Base-by-base conservation (phyloP, 805 yeast species). In the Saccharomycopsis selenospora region DNA sequence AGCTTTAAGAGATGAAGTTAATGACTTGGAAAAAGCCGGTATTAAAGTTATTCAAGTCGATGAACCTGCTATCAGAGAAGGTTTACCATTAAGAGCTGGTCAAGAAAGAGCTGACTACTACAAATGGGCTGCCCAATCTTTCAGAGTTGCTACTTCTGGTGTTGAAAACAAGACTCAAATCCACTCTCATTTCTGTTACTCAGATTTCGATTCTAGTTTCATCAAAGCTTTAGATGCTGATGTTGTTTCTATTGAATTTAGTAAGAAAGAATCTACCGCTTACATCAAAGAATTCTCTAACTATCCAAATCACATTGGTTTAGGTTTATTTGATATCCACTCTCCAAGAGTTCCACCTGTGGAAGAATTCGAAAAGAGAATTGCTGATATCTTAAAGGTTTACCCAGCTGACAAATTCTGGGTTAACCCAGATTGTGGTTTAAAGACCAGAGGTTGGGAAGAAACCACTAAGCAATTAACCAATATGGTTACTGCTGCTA, bases 371-470 rank as follows among this genome's bases (percentile, higher is more conserved):
- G 82, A 88, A 70, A 73, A 82, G 68, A 89, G 96, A 77, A 87
- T 93, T 66, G 81, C 80, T 67, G 93, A 88, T 70, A 90, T 93
- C 76, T 77, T 93, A 73, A 88, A 89, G 78, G 93, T 86, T 54
- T 91, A 91, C 80, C 97, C 97, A 70, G 95, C 93, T 68, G 87
- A 86, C 72, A 91, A 90, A 74, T 86, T 93, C 82, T 93, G 99
- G 99, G 95, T 93, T 69, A 93, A 93, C 95, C 99, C 99, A 67
- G 99, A 93, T 79, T 93, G 99, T 82, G 99, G 99, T 82, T 82
- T 93, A 73, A 93, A 93, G 86, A 93, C 99, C 71, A 90, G 99
- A 84, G 96, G 95, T 63, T 93, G 99, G 99, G 88, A 85, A 63
- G 99, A 93, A 81, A 87, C 91, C 64, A 88, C 75, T 69, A 89